phyloP scores from a whole-genome alignment of 2,329 filamentous ascomycete genomes.

The Talaromyces sp. region DNA sequence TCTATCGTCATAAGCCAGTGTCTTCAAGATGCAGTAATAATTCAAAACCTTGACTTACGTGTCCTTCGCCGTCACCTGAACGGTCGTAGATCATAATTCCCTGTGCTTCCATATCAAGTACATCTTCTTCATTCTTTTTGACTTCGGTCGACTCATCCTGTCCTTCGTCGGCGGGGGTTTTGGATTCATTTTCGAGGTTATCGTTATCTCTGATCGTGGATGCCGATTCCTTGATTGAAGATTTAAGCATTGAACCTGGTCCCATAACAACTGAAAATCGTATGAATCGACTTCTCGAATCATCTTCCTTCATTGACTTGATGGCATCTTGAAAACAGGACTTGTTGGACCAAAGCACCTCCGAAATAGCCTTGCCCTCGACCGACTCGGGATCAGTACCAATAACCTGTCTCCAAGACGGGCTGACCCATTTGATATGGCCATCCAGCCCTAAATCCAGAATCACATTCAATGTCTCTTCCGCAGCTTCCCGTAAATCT shows the following conservation, averaged over 20 bases:
- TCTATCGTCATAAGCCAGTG: slow-evolving; percentile 52
- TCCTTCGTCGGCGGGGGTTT: slow-evolving; percentile 18
- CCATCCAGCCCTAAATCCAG: slow-evolving; percentile 89
- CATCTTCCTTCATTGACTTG: slow-evolving; percentile 86
- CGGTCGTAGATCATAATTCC: slow-evolving; percentile 98
- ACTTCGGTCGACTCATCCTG: slow-evolving; percentile 31
- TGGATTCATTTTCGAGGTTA: slow-evolving; percentile 10
- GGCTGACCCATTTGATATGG: slow-evolving; percentile 90
- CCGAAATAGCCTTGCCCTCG: slow-evolving; percentile 71
- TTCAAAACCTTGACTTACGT: slow-evolving; percentile 60
- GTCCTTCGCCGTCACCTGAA: slow-evolving; percentile 78
- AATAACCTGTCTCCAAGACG: slow-evolving; percentile 91
- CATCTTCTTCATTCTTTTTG: slow-evolving; percentile 41
- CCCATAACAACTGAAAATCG: slow-evolving; percentile 73
- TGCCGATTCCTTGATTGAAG: slow-evolving; percentile 20
- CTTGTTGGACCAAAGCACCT: slow-evolving; percentile 77
- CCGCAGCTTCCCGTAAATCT: slow-evolving; percentile 89
- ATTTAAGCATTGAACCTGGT: slow-evolving; percentile 62
- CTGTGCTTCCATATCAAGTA: slow-evolving; percentile 85
- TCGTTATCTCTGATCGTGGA: slow-evolving; percentile 2
- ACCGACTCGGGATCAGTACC: slow-evolving; percentile 72
- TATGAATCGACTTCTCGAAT: slow-evolving; percentile 86
- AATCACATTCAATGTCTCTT: slow-evolving; percentile 95
- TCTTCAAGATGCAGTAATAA: neutral
- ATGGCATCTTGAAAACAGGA: slow-evolving; percentile 77